phyloP scores from a whole-genome alignment of 768 basidiomycete species.

The Tulasnella sp. region DNA sequence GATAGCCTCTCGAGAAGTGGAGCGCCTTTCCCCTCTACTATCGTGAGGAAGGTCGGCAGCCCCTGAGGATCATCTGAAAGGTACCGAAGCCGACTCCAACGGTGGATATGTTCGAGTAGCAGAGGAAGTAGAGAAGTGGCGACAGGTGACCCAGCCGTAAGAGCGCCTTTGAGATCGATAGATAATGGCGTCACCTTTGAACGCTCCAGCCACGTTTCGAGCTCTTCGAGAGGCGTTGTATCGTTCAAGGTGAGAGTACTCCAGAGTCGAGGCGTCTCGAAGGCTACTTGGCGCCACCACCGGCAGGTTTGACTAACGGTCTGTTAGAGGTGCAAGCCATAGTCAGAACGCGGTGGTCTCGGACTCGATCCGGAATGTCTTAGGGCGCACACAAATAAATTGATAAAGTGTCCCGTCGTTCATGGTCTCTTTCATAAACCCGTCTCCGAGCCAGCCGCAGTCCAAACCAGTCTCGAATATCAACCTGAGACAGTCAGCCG shows the following conservation, averaged over 20 bases:
- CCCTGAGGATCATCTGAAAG: neutral
- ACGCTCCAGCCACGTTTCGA: neutral
- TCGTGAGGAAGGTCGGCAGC: neutral
- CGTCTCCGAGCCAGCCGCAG: neutral
- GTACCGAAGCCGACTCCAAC: neutral
- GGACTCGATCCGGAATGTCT: neutral
- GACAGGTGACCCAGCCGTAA: neutral
- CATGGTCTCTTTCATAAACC: neutral
- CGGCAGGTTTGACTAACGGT: neutral
- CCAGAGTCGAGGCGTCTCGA: neutral
- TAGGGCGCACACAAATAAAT: neutral
- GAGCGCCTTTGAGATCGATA: neutral
- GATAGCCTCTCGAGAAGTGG: neutral
- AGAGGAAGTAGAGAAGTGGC: neutral
- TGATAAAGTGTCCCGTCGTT: neutral
- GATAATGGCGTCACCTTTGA: neutral
- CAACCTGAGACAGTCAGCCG: neutral
- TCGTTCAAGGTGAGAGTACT: neutral
- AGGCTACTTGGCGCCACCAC: neutral
- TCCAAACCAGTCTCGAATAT: neutral
- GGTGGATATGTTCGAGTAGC: neutral
- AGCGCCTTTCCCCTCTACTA: neutral
- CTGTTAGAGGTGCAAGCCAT: neutral
- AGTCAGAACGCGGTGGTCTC: neutral
- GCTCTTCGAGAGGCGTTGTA: neutral